Evolutionary conservation across 257 asterid genomes (phyloP), one percentile per base, ranked within the genome.

Genomic region (Plantago elongata): DNA sequence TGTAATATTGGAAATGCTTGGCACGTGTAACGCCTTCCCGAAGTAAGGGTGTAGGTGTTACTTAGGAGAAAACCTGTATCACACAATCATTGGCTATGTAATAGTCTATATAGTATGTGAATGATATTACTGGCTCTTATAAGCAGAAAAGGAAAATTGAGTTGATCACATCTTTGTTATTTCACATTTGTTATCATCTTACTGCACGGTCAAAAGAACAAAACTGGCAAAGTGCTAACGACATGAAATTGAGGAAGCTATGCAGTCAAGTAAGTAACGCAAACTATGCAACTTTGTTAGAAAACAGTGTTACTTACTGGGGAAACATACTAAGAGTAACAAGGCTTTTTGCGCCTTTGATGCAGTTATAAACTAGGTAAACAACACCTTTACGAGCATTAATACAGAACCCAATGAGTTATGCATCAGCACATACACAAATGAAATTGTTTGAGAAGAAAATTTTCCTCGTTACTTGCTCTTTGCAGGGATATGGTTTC

Each of bases 401-500:
- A 58, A 58, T 42, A 15, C 51, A 58, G 37, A 47, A 58, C n/a
- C 64, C 37, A 45, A 44, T 3, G 45, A 56, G 61, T 29, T 18
- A 9, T 57, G 12, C 13, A 18, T 54, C 51, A 52, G 57, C 18
- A 38, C 51, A 62, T 47, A 37, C 46, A 13, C n/a, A 12, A 12
- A 42, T 47, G 51, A 40, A 56, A 14, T 11, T 54, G 38, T 27
- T 40, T 1, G 3, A 17, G 22, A 62, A 72, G 51, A 57, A 34
- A 48, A 9, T 47, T 52, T 10, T 29, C 37, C 34, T 56, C 63
- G 37, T 74, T 62, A 89, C 77, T 93, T 92, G 6, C 60, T 30
- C 86, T 93, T 87, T 0, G 89, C 73, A 13, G 88, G 75, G 61
- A 89, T 51, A 72, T 82, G 92, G 75, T 89, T 89, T 70, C 99